Evolutionary conservation across 176 grass and related monocot genomes (phyloP), one percentile per base, ranked within the genome.

Genomic region (Stipa capillata): DNA sequence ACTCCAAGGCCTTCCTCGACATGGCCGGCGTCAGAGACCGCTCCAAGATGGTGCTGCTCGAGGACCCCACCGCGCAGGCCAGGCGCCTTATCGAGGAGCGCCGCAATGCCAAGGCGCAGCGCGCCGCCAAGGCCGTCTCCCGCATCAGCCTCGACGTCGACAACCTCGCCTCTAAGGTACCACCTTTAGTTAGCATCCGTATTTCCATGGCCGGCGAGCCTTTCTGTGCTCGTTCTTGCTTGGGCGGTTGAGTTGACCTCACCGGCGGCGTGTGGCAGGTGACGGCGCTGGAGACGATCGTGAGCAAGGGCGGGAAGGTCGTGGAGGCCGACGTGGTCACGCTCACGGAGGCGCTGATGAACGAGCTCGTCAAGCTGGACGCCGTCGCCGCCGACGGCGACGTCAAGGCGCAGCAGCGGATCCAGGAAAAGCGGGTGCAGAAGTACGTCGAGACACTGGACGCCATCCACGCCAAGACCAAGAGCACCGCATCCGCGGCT

Each of bases 391-490:
- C 92, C 51, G 97, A 99, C 33, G 97, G 84, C n/a, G 97, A 99
- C 43, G 88, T 87, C 3, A 99, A 88, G 90, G 74, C 7, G 64
- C 81, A 88, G 82, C 85, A 86, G 2, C 85, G 74, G 80, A 28
- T 33, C 44, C 87, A 99, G 90, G 93, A 92, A 74, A 90, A 88
- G 88, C 82, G 92, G 69, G 90, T 96, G 87, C 97, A 99, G 82
- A 99, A 96, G 65, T 52, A 86, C 78, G 90, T 99, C 1, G 97
- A 96, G 87, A 68, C 84, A 6, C 88, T 99, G 9, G 97, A 99
- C 87, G 86, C 54, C 23, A 86, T 99, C 76, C 91, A 86, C 43
- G 71, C 79, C 68, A 99, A 93, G 84, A 84, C 89, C 80, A 85
- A 62, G 24, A 24, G 18, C 1, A 1, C 1, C 0, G 4, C 83